These are phyloP conservation scores for Trypanosoma brucei DNA, from an alignment of 208 protist species.

Conservation along the genomic window DNA sequence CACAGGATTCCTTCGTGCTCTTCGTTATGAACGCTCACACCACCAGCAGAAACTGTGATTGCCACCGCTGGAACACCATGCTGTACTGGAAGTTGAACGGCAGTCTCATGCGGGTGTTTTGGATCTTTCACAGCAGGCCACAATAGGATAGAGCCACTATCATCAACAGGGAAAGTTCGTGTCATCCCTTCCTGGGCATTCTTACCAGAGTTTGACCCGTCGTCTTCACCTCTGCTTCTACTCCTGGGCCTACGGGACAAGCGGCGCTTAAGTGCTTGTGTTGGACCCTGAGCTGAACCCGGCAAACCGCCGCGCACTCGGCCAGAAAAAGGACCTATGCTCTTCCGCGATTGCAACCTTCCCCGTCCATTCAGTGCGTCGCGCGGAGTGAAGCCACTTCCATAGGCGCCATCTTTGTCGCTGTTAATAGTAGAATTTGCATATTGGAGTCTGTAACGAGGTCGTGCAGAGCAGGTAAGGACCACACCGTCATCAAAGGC, in stretches of 20 bases:
- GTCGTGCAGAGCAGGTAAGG: constrained; percentile 42
- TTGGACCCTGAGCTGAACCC: background rate
- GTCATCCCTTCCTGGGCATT: background rate
- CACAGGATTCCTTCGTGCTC: constrained; percentile 18
- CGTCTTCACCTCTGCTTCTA: constrained; percentile 2
- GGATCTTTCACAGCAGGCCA: constrained; percentile 5
- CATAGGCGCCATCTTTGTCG: background rate
- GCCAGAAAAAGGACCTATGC: background rate
- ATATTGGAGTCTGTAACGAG: background rate
- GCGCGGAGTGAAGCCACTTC: background rate
- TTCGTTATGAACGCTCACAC: constrained; percentile 21
- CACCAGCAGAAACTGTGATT: constrained; percentile 14
- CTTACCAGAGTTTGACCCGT: background rate
- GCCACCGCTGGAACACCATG: background rate
- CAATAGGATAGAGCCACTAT: constrained; percentile 20
- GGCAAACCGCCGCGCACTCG: background rate
- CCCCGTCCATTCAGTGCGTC: background rate
- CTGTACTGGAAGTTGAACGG: too few species aligned
- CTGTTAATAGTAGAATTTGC: background rate
- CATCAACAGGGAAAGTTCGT: constrained; percentile 15
- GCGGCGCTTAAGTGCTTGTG: background rate
- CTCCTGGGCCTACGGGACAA: background rate
- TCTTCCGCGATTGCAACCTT: background rate
- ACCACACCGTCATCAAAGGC: constrained; percentile 73
- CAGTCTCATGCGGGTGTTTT: background rate